Evolutionary conservation across 1,284 basidiomycete species (phyloP), one percentile per base, ranked within the genome.

Genomic region (Pterula multifida): DNA sequence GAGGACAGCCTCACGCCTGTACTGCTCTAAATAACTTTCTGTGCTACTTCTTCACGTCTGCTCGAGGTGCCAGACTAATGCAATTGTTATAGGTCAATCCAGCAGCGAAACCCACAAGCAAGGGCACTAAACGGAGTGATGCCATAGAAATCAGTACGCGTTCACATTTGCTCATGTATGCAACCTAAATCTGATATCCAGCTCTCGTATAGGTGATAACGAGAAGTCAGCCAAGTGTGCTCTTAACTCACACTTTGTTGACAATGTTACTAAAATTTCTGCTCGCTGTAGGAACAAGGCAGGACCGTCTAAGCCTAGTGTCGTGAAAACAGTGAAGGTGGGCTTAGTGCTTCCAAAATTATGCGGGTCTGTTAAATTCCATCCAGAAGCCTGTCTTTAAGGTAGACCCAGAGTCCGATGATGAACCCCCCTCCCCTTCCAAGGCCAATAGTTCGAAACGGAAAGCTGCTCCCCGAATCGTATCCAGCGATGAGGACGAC

Each of bases 401-500:
- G 42, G 48, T 45, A 50, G 45, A 39, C 36, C 26, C 26, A n/a
- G 49, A 35, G 23, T 25, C 32, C 13, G 45, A 25, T 17, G 39
- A 42, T 17, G 39, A 42, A 42, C 39, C 39, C 17, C 39, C 39
- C 9, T 17, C 45, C 9, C 45, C 45, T 51, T 50, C 3, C 39
- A 54, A 24, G 47, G 49, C 19, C 36, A 47, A n/a, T 24, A 45
- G 53, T 6, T 46, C 56, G 22, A 67, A 68, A 50, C 63, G 65
- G 39, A 68, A 67, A 56, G 63, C 62, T 36, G 52, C 56, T 1
- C 55, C 53, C 1, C 52, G 60, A 0, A 36, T 67, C 0, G 50
- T 63, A 1, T 64, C 61, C 0, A 65, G 64, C 54, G 65, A 67
- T 42, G 63, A 65, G 4, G 65, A 66, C 1, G 61, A 65, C 17